Conservation (phyloP, 2,329 filamentous ascomycete species). For the Ophiostoma triangulosporum region DNA sequence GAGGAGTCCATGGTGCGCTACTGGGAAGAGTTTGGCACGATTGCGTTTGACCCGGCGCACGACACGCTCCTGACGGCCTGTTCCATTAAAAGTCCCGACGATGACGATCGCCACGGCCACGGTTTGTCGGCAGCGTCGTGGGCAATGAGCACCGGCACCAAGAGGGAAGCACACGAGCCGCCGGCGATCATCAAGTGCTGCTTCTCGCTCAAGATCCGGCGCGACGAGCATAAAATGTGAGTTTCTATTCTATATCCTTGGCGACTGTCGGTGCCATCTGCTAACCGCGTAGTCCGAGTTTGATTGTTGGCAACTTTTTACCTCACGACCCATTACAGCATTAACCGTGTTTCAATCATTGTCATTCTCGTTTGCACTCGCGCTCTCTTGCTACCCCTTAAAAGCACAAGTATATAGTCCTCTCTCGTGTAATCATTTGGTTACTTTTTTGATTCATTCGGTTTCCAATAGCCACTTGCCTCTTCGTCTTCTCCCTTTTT, state of each 20-base stretch:
- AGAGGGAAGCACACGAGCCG: not conserved
- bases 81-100: conserved; percentile 69
- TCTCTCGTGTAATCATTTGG: not conserved
- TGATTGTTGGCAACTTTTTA: conserved; percentile 95
- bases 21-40: conserved; percentile 98
- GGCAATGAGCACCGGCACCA: not conserved
- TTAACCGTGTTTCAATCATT: not conserved
- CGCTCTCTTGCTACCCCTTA: not conserved
- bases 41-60: conserved; percentile 86
- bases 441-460: not conserved
- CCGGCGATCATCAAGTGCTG: conserved; percentile 65
- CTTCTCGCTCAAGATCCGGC: conserved; percentile 92
- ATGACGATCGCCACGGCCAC: conserved; percentile 40
- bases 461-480: not conserved
- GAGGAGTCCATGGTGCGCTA: conserved; percentile 93
- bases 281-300: conserved; percentile 54
- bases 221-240: conserved; percentile 93
- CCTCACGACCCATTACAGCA: conserved; percentile 53
- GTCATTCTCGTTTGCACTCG: too few relatives aligned
- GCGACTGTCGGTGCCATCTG: not conserved
- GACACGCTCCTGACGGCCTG: conserved; percentile 94
- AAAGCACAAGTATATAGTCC: not conserved
- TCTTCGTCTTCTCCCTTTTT: not conserved
- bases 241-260: conserved; percentile 20
- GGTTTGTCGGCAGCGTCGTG: not conserved